Conservation (phyloP, 495 filamentous ascomycete genomes). For the Beverwykella pulmonaria region DNA sequence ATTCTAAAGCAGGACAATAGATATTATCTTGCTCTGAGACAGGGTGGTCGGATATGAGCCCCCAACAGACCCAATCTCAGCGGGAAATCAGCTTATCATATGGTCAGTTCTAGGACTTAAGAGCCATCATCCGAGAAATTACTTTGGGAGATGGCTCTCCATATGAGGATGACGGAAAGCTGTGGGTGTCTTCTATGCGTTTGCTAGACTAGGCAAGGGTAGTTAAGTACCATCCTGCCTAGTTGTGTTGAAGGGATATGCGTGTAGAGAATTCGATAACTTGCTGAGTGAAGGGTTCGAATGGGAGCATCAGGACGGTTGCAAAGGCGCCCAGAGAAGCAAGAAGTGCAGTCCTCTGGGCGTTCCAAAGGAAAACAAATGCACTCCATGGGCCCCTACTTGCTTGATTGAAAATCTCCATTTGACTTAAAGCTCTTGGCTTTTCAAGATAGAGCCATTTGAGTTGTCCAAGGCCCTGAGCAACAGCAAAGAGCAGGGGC, state of each 20-base stretch:
- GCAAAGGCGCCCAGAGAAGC: constrained; percentile 30
- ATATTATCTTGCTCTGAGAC: not conserved
- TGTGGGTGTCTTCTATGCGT: not conserved
- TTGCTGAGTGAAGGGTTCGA: constrained; percentile 36
- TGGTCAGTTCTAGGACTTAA: no score
- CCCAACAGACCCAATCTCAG: not conserved
- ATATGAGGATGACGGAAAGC: not conserved
- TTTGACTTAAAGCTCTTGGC: not conserved
- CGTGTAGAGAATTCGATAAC: constrained; percentile 3
- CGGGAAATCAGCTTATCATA: not conserved
- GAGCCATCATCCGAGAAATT: no score
- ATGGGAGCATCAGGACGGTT: constrained; percentile 21
- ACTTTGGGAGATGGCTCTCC: not conserved
- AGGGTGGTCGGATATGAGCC: not conserved
- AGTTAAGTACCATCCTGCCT: not conserved
- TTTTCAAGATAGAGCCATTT: constrained; percentile 29
- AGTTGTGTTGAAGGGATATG: not conserved
- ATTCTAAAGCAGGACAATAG: constrained; percentile 6
- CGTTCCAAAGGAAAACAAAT: constrained; percentile 12
- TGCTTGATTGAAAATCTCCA: constrained; percentile 19
- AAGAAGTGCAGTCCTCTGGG: not conserved
- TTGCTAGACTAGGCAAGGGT: not conserved
- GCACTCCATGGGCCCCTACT: constrained; percentile 27
- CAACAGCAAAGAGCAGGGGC: constrained; percentile 14
- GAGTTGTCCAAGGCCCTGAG: constrained; percentile 21